phyloP scores from a whole-genome alignment of 257 asterid species.

The Jaltomata sinuosa region DNA sequence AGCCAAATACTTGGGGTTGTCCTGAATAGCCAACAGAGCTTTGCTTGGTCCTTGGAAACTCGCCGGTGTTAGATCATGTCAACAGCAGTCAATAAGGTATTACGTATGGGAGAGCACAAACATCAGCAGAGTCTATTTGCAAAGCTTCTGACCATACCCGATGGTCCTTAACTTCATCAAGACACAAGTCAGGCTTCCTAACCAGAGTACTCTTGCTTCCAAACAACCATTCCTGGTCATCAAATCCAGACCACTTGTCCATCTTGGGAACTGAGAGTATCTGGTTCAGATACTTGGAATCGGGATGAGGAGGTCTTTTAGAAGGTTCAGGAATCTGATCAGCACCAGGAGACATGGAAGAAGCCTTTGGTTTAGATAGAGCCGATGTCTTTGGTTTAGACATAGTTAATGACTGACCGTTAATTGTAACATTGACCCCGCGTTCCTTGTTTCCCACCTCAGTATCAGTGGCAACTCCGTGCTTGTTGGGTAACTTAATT shows the following conservation, averaged over 20 bases:
- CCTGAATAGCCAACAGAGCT: neutral
- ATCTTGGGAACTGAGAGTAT: conserved; percentile 7
- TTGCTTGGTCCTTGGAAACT: neutral
- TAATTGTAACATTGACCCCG: conserved; percentile 34
- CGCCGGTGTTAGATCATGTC: neutral
- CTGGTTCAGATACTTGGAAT: conserved; percentile 10
- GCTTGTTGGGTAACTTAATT: conserved; percentile 19
- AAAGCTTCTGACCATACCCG: conserved; percentile 60
- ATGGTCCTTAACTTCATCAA: conserved; percentile 6
- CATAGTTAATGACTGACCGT: conserved; percentile 25
- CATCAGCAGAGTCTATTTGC: conserved; percentile 49
- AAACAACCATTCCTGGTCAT: conserved; percentile 4
- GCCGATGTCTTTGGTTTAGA: conserved; percentile 21
- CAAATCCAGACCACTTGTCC: conserved; percentile 3
- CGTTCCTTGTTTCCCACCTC: conserved; percentile 15
- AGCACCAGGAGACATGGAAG: conserved; percentile 8
- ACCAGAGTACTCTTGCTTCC: neutral
- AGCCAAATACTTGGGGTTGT: neutral
- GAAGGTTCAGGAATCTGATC: conserved; percentile 22
- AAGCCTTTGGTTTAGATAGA: conserved; percentile 24
- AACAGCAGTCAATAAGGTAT: conserved; percentile 50
- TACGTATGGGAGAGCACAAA: conserved; percentile 67
- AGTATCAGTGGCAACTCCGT: conserved; percentile 14
- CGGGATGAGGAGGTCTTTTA: conserved; percentile 9
- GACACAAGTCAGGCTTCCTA: neutral